These are phyloP conservation scores for Fagus crenata DNA, from an alignment of 306 rosid species.

Conservation along the genomic window DNA sequence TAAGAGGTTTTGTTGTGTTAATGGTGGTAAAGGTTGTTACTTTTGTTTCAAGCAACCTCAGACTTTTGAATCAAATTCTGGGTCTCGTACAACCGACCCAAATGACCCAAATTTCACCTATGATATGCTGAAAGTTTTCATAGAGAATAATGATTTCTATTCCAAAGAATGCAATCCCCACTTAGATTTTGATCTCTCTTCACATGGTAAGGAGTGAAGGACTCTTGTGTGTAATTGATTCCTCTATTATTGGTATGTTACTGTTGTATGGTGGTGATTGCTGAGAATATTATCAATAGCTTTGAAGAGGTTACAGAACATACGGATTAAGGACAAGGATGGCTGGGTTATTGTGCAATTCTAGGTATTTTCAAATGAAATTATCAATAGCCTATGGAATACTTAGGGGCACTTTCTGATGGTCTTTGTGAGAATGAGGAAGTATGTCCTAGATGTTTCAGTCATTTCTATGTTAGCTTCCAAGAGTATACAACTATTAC, in stretches of 20 bases:
- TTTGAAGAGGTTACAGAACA: constrained; percentile 2
- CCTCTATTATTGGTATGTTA: neutral
- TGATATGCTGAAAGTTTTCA: constrained; percentile 52
- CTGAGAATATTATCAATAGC: neutral
- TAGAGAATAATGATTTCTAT: constrained; percentile 70
- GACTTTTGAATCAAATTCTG: constrained; percentile 45
- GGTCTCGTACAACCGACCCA: constrained; percentile 55
- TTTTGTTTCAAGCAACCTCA: constrained; percentile 56
- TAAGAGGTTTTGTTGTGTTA: constrained; percentile 32
- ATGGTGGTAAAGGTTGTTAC: constrained; percentile 44
- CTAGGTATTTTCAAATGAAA: neutral
- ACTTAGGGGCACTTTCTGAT: neutral
- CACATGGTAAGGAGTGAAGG: constrained; percentile 3
- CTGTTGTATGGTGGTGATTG: constrained; percentile 1
- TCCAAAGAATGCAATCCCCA: constrained; percentile 75
- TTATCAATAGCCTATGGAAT: neutral
- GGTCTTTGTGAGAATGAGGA: neutral
- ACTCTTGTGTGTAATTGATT: neutral
- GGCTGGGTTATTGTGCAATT: constrained; percentile 1
- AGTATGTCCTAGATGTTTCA: neutral
- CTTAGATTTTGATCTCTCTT: constrained; percentile 24
- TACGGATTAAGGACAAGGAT: constrained; percentile 3
- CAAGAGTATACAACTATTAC: neutral
- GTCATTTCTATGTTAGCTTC: neutral
- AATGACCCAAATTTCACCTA: constrained; percentile 54